Evolutionary conservation across 2,329 filamentous ascomycete genomes (phyloP), one percentile per base, ranked within the genome.

Genomic region (Ascochyta rabiei): DNA sequence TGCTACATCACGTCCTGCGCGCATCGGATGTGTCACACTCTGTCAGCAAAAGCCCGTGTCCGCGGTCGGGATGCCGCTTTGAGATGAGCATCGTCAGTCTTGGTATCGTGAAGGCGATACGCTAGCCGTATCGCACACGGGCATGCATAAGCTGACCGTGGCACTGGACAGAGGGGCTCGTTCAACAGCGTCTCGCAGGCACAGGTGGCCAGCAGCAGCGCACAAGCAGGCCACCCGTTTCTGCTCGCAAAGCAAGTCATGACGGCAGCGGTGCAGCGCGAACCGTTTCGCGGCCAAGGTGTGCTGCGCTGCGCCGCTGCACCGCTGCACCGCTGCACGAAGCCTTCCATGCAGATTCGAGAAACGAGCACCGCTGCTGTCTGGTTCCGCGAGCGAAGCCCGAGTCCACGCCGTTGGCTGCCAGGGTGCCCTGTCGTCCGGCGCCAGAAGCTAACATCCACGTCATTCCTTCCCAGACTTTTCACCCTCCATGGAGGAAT

Each of bases 11-110:
- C 33, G 40, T 53, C 31, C 53, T 55, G 57, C 38, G 42, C 57
- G 42, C 35, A 56, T 56, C 43, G 59, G 56, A 62, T 64, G 63
- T 63, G 65, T 64, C 67, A 67, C 62, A 26, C 56, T 62, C 55
- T 57, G 51, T 56, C 59, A 57, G 60, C 59, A 61, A 62, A 30
- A 35, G 61, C 61, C 59, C 62, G 59, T 47, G 51, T 34, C 53
- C 47, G 53, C 60, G 52, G 37, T 39, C 67, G 68, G 67, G 40
- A 60, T 69, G 60, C 68, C 68, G 53, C 52, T 58, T 69, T 64
- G 50, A 61, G 63, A 47, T 37, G 38, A 48, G 43, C 60, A 61
- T 46, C 50, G 55, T 63, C 63, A 62, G 59, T 54, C 43, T 50
- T 50, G 52, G 52, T 54, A 45, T 54, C 51, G 51, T 48, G 45